Percentiles rank a stretch among this genome's conserved stretches.
Conservation (phyloP, 768 basidiomycete species). For the Fibroporia radiculosa region DNA sequence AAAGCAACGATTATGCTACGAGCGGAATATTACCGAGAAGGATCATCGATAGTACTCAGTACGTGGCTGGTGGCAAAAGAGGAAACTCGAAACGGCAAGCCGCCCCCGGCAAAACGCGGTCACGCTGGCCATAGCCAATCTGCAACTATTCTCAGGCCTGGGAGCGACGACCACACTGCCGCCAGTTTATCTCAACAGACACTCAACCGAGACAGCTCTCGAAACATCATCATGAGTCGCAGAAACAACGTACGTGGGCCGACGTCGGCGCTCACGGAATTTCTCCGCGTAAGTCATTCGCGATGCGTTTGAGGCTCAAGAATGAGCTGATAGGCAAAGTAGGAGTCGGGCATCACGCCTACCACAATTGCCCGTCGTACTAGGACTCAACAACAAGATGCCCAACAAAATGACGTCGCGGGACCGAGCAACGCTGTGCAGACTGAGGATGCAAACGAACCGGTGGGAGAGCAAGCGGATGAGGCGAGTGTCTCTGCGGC, state of each 20-base stretch:
- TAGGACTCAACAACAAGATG: constrained; percentile 21
- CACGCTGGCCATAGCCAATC: no score
- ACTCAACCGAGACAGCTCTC: neutral
- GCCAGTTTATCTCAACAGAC: neutral
- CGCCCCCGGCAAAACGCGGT: no score
- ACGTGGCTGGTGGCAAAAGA: no score
- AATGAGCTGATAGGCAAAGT: neutral
- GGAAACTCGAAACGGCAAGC: no score
- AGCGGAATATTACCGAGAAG: no score
- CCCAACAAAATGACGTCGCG: constrained; percentile 17
- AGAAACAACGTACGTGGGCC: constrained; percentile 69
- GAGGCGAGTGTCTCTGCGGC: constrained; percentile 9
- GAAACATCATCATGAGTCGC: constrained; percentile 17
- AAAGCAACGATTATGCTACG: no score
- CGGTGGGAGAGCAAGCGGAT: constrained; percentile 14
- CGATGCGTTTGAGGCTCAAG: neutral
- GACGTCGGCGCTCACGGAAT: constrained; percentile 77
- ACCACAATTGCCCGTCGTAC: constrained; percentile 31
- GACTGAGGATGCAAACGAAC: constrained; percentile 7
- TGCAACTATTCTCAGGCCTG: no score
- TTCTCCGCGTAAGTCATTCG: constrained; percentile 48
- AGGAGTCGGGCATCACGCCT: constrained; percentile 49
- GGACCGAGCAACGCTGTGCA: constrained; percentile 30
- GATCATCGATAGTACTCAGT: no score
- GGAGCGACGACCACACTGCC: neutral